Evolutionary conservation across 2,329 filamentous ascomycete species (phyloP), one percentile per base, ranked within the genome.

Genomic region (Phyllosticta paracitricarpa): DNA sequence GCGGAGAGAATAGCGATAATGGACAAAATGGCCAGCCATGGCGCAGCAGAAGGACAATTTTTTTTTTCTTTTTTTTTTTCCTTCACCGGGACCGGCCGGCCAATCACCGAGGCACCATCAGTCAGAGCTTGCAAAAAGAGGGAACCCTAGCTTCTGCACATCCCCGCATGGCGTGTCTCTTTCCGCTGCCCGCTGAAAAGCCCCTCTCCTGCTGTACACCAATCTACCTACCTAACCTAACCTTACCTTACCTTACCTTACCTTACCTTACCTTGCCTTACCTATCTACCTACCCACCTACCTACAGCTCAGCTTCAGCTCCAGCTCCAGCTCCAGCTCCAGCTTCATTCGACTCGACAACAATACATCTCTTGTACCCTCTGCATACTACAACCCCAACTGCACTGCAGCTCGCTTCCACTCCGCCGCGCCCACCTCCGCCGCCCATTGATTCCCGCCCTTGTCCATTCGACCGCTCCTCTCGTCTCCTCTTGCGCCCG

Each of bases 401-500:
- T 6, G 28, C 24, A 30, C 57, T 26, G 35, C 10, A 28, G 28
- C 30, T 51, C 54, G 33, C 26, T 33, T 57, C 56, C 26, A 33
- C 17, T 52, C 30, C 30, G 30, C 53, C 28, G 12, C 52, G 25
- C 12, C 35, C 56, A 35, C 56, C 28, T 35, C 28, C 17, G n/a
- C 51, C 19, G 22, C 17, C 33, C 55, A 59, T 56, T 59, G 56
- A 54, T 35, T 30, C 30, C 30, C n/a, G 24, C 56, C 25, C 33
- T 26, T 35, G 22, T 3, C 57, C 28, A n/a, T n/a, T 48, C 40
- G 40, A 48, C 52, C 17, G 53, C 53, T 61, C 56, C 61, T 26
- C 56, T 56, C 61, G 63, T 65, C 64, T 62, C 62, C 56, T 64
- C 66, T 65, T 65, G 66, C 73, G 74, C 69, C 76, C 77, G 77